Percentiles rank a stretch among this genome's conserved stretches.
phyloP scores from a whole-genome alignment of 208 protist species.

The Trypanosoma avium region DNA sequence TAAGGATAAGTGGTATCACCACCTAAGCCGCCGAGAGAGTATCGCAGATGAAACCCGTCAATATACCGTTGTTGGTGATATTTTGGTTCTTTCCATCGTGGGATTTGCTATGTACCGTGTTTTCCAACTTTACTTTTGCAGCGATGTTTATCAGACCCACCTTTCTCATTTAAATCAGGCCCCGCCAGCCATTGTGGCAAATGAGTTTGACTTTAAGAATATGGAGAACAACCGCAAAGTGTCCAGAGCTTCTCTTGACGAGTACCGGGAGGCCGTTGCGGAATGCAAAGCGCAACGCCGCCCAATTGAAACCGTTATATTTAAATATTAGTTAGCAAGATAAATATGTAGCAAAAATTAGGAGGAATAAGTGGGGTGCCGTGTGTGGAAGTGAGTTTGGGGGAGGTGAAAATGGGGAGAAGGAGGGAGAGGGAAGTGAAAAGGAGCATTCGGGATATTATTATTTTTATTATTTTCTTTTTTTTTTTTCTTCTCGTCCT shows the following conservation, averaged over 20 bases:
- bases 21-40: constrained; percentile 60
- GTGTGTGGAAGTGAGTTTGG: background rate
- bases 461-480: background rate
- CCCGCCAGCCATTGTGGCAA: constrained; percentile 85
- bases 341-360: background rate
- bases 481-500: background rate
- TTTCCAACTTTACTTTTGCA: constrained; percentile 57
- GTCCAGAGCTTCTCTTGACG: constrained; percentile 54
- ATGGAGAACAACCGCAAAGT: constrained; percentile 65
- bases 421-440: background rate
- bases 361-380: background rate
- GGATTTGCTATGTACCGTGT: constrained; percentile 64
- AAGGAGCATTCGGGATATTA: background rate
- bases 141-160: constrained; percentile 78
- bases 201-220: constrained; percentile 85
- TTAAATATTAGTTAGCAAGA: constrained; percentile 67
- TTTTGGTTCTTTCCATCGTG: constrained; percentile 60
- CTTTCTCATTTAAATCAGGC: constrained; percentile 60
- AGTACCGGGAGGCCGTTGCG: constrained; percentile 74
- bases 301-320: constrained; percentile 75
- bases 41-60: constrained; percentile 77
- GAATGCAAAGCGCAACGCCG: constrained; percentile 38
- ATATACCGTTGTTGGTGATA: constrained; percentile 76
- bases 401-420: background rate
- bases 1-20: constrained; percentile 69